phyloP scores from a whole-genome alignment of 257 asterid genomes.

The Schizonepeta tenuifolia region DNA sequence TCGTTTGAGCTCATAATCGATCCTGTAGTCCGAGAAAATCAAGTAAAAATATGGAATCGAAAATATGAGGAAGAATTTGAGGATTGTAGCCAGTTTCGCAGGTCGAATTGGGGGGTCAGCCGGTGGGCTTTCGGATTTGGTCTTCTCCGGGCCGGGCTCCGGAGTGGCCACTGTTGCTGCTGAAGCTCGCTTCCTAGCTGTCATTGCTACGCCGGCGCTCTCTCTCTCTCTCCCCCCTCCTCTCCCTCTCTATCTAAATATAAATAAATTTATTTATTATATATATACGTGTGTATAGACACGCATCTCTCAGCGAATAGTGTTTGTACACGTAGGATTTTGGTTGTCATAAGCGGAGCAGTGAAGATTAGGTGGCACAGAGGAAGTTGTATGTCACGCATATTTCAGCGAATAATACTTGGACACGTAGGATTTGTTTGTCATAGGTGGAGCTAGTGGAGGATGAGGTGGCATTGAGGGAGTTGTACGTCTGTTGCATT shows the following conservation, averaged over 20 bases:
- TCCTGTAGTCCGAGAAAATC: conserved; percentile 57
- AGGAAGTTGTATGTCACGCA: not conserved
- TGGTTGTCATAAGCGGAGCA: conserved; percentile 32
- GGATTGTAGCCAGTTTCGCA: conserved; percentile 54
- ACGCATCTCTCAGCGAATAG: conserved; percentile 20
- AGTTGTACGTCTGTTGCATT: conserved; percentile 18
- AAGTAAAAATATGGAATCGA: conserved; percentile 68
- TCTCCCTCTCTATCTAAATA: not conserved
- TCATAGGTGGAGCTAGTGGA: conserved; percentile 30
- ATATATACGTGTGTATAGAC: not conserved
- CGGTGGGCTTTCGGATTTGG: conserved; percentile 35
- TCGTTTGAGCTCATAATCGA: conserved; percentile 61
- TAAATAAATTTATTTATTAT: not conserved
- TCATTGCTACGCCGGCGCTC: conserved; percentile 50
- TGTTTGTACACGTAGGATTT: conserved; percentile 24
- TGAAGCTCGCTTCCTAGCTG: conserved; percentile 61
- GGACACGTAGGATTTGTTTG: conserved; percentile 29
- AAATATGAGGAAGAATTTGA: conserved; percentile 50
- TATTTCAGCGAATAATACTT: conserved; percentile 11
- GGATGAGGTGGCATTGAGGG: conserved; percentile 28
- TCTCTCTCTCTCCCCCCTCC: conserved; percentile 7
- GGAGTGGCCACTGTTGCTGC: conserved; percentile 31
- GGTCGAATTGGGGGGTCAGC: conserved; percentile 64
- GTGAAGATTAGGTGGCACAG: conserved; percentile 24
- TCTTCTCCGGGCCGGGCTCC: conserved; percentile 37